Conservation (phyloP, 495 filamentous ascomycete species). For the Aspergillus campestris region DNA sequence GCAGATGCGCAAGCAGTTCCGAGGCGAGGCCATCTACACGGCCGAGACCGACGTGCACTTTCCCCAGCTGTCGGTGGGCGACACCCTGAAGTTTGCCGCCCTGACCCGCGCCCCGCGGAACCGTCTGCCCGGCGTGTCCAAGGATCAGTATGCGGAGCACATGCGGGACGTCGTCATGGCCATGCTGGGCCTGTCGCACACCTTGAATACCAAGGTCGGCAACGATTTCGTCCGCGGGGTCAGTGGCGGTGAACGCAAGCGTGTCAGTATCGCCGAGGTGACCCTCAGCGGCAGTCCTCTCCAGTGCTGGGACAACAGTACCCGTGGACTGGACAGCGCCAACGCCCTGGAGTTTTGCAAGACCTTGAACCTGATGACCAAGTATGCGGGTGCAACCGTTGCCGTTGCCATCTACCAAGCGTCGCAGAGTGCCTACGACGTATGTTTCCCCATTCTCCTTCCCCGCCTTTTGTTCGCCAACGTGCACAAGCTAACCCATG, state of each 20-base stretch:
- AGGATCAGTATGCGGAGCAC: conserved; percentile 39
- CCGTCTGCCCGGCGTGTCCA: conserved; percentile 38
- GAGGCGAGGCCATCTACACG: conserved; percentile 60
- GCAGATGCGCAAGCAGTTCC: conserved; percentile 59
- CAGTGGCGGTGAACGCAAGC: conserved; percentile 79
- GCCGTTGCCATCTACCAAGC: conserved; percentile 84
- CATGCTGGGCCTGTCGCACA: conserved; percentile 50
- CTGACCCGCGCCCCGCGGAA: conserved; percentile 43
- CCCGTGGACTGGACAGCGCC: conserved; percentile 74
- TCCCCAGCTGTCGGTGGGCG: conserved; percentile 56
- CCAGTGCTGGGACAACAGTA: conserved; percentile 82
- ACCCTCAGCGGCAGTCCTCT: conserved; percentile 68
- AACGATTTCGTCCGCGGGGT: conserved; percentile 82
- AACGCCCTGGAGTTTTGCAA: conserved; percentile 71
- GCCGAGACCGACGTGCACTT: conserved; percentile 61
- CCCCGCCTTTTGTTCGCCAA: too few species aligned
- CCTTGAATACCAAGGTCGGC: conserved; percentile 50
- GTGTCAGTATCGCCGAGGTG: conserved; percentile 46
- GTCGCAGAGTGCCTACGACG: conserved; percentile 70
- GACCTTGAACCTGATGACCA: conserved; percentile 66
- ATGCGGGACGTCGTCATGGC: conserved; percentile 57
- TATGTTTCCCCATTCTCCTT: too few species aligned
- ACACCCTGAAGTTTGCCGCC: conserved; percentile 57
- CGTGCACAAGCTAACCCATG: too few species aligned
- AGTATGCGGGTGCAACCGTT: conserved; percentile 66